Percentiles rank a stretch among this genome's conserved stretches.
phyloP scores from a whole-genome alignment of 2,329 filamentous ascomycete genomes.

The Botrytis medusae region DNA sequence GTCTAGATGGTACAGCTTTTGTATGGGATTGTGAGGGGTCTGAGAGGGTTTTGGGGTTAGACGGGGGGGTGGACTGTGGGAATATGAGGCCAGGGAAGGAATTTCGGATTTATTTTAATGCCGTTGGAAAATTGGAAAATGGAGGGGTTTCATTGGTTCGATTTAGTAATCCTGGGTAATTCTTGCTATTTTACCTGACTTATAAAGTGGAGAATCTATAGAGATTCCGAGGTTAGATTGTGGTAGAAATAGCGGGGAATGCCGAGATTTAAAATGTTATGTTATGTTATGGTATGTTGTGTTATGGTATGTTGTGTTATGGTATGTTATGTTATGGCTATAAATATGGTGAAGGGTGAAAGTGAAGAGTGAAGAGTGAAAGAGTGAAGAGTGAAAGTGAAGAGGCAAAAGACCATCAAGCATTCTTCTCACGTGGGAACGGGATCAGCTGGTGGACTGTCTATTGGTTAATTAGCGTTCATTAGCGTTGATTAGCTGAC shows the following conservation, averaged over 20 bases:
- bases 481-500: no score
- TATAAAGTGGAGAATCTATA: not conserved
- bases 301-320: no score
- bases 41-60: not conserved
- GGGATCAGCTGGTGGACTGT: no score
- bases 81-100: not conserved
- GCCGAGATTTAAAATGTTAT: not conserved
- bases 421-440: no score
- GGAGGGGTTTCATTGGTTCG: not conserved
- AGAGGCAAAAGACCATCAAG: no score
- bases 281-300: not conserved
- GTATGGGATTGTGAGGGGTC: not conserved
- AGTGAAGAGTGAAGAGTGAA: no score
- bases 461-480: no score
- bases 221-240: not conserved
- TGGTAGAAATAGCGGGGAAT: not conserved
- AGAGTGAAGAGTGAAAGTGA: no score
- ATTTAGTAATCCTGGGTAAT: not conserved
- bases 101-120: not conserved
- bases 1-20: constrained; percentile 2
- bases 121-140: not conserved
- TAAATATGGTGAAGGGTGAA: no score
- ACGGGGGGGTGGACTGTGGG: no score
- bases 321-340: no score
- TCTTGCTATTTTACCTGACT: not conserved